Evolutionary conservation across 148 eudicot species (phyloP).

Genomic region (Camellia sinensis): DNA sequence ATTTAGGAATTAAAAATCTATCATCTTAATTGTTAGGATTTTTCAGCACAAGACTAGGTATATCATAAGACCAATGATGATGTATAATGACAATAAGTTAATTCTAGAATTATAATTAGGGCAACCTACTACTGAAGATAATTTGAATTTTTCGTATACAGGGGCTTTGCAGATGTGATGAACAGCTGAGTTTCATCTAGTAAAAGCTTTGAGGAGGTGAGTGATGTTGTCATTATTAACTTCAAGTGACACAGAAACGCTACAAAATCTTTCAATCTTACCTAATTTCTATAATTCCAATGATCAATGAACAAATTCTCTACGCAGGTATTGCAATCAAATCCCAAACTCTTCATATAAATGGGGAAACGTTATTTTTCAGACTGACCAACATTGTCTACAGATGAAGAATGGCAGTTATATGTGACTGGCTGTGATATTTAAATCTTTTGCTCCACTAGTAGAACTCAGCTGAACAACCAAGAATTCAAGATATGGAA

Average conservation of each 20-base stretch:
- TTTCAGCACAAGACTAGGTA: background rate
- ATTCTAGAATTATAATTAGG: background rate
- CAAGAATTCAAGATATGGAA: too few species aligned
- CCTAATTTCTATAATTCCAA: background rate
- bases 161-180: background rate
- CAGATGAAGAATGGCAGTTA: too few species aligned
- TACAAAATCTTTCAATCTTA: background rate
- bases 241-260: background rate
- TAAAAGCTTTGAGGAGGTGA: background rate
- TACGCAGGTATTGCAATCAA: background rate
- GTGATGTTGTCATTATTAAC: background rate
- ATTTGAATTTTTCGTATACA: background rate
- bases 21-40: background rate
- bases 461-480: too few species aligned
- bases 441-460: too few species aligned
- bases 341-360: background rate
- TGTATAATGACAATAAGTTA: background rate
- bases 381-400: background rate
- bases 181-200: background rate
- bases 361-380: background rate
- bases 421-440: too few species aligned
- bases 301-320: background rate
- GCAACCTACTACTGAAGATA: background rate
- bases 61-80: background rate
- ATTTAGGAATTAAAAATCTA: constrained; percentile 2